Evolutionary conservation across 1,284 basidiomycete genomes (phyloP).

Genomic region (Cystobasidium sp.): DNA sequence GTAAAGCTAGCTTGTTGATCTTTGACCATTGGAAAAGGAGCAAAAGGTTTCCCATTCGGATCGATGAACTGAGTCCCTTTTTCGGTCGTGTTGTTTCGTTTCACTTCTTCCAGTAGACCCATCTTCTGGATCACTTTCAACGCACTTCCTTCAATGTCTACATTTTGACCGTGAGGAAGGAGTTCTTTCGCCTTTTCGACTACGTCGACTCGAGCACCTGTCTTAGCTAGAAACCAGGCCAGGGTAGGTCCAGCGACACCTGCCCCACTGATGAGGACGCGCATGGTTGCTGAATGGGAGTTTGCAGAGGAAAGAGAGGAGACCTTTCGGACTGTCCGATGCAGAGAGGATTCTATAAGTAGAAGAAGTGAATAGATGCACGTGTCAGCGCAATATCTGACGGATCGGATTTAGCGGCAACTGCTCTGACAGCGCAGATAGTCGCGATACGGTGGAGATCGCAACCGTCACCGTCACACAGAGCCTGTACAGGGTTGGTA

Average conservation of each 20-base stretch:
- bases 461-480: too few relatives aligned
- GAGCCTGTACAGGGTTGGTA: too few relatives aligned
- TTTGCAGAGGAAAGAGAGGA: too few relatives aligned
- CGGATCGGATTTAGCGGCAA: too few relatives aligned
- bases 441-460: too few relatives aligned
- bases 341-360: too few relatives aligned
- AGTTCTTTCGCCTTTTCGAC: constrained; percentile 55
- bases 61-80: constrained; percentile 53
- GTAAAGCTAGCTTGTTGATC: constrained; percentile 30
- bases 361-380: too few relatives aligned
- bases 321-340: too few relatives aligned
- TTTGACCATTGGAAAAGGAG: constrained; percentile 48
- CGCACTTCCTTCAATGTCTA: constrained; percentile 54
- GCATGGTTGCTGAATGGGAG: constrained; percentile 5
- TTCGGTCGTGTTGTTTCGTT: constrained; percentile 53
- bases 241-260: constrained; percentile 57
- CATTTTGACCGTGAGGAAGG: constrained; percentile 55
- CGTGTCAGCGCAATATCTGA: too few relatives aligned
- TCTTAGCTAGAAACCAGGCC: constrained; percentile 53
- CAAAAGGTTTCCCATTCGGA: constrained; percentile 47
- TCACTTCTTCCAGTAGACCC: constrained; percentile 52
- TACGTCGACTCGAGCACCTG: constrained; percentile 54
- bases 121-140: constrained; percentile 54
- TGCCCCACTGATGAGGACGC: constrained; percentile 56
- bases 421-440: too few relatives aligned